phyloP scores from a whole-genome alignment of 345 rosid species.

The Gossypium raimondii region DNA sequence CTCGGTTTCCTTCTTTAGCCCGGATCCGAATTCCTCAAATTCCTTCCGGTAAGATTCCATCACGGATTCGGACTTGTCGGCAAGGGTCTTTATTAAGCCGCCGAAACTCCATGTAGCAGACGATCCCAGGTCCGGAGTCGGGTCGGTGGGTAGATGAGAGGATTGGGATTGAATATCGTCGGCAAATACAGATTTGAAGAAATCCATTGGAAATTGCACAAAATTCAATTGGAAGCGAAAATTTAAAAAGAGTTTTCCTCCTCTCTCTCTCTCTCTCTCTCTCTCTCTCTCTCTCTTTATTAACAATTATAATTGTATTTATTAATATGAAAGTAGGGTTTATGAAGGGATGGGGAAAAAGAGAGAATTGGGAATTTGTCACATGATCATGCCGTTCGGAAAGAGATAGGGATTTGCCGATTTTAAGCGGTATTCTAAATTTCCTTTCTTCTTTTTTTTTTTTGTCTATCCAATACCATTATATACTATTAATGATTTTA shows the following conservation, averaged over 20 bases:
- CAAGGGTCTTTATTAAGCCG: neutral
- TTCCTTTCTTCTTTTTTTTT: neutral
- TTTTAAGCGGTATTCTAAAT: neutral
- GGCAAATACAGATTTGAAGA: slow-evolving; percentile 63
- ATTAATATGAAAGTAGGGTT: neutral
- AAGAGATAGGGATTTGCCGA: neutral
- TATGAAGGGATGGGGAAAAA: neutral
- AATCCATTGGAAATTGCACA: slow-evolving; percentile 44
- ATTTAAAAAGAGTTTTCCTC: neutral
- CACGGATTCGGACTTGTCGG: slow-evolving; percentile 56
- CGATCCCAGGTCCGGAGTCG: neutral
- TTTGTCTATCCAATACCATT: too few relatives aligned
- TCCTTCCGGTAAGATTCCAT: slow-evolving; percentile 66
- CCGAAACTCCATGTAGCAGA: slow-evolving; percentile 2
- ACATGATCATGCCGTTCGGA: neutral
- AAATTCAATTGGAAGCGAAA: neutral
- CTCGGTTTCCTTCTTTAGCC: slow-evolving; percentile 60
- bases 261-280: too few relatives aligned
- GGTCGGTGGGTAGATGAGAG: neutral
- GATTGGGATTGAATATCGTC: slow-evolving; percentile 26
- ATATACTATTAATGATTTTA: too few relatives aligned
- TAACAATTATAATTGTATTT: neutral
- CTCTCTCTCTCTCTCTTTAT: too few relatives aligned
- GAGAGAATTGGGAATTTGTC: neutral
- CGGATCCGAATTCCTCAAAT: slow-evolving; percentile 71